These are phyloP conservation scores for Candida loeiensis DNA, from an alignment of 805 yeast species.

Conservation along the genomic window DNA sequence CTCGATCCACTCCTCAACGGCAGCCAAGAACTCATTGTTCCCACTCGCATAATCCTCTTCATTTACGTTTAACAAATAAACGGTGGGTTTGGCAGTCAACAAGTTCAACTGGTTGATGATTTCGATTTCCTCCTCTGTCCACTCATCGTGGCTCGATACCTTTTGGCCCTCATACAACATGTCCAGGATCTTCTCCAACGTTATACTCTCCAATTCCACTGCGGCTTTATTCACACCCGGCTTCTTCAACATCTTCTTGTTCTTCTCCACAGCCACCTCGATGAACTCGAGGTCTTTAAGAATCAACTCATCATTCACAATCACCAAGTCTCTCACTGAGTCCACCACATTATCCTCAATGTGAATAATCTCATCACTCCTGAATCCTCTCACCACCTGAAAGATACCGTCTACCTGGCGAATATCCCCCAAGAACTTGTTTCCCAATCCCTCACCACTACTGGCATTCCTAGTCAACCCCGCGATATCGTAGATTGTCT, in stretches of 20 bases:
- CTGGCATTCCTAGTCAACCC: slow-evolving; percentile 54
- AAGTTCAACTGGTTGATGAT: slow-evolving; percentile 68
- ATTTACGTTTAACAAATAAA: slow-evolving; percentile 69
- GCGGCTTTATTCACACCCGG: slow-evolving; percentile 25
- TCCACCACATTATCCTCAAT: slow-evolving; percentile 56
- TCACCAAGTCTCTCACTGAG: slow-evolving; percentile 60
- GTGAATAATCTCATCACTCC: slow-evolving; percentile 63
- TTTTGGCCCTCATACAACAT: slow-evolving; percentile 50
- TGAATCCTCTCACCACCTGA: slow-evolving; percentile 65
- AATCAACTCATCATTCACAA: slow-evolving; percentile 60
- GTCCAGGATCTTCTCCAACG: slow-evolving; percentile 31
- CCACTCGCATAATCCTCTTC: slow-evolving; percentile 60
- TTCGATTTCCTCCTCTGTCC: slow-evolving; percentile 63
- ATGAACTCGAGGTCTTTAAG: slow-evolving; percentile 61
- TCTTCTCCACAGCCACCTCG: slow-evolving; percentile 44
- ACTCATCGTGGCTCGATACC: slow-evolving; percentile 46
- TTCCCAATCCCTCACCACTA: slow-evolving; percentile 72
- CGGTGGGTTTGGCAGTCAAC: slow-evolving; percentile 85
- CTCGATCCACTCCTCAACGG: slow-evolving; percentile 63
- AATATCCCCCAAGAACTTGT: slow-evolving; percentile 64
- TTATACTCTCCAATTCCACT: slow-evolving; percentile 25
- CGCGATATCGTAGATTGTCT: slow-evolving; percentile 62
- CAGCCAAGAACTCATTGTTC: slow-evolving; percentile 47
- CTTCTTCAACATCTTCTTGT: slow-evolving; percentile 25
- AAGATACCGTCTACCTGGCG: slow-evolving; percentile 69